phyloP scores from a whole-genome alignment of 2,329 filamentous ascomycete species.

The Penicillium italicum region DNA sequence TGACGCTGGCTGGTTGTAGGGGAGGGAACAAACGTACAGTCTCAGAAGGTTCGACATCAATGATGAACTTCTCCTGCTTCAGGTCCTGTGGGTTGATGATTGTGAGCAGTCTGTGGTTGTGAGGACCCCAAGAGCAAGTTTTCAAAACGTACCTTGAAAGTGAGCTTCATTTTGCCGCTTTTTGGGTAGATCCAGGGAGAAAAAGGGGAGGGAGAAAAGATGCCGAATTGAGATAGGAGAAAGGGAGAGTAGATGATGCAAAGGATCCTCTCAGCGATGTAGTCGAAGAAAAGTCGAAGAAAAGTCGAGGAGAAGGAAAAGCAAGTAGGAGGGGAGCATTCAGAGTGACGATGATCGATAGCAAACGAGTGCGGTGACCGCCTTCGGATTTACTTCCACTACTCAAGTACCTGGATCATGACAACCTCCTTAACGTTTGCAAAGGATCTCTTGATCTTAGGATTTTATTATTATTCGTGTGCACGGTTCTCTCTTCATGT shows the following conservation, averaged over 20 bases:
- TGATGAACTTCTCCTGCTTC: constrained; percentile 96
- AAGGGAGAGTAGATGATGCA: neutral
- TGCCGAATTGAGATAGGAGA: constrained; percentile 6
- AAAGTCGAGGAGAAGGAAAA: constrained; percentile 27
- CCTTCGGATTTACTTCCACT: constrained; percentile 1
- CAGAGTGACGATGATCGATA: constrained; percentile 10
- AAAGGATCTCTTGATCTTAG: neutral
- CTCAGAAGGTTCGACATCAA: constrained; percentile 90
- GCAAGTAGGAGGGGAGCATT: constrained; percentile 15
- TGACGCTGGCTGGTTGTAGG: constrained; percentile 13
- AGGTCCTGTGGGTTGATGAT: constrained; percentile 64
- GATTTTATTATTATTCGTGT: neutral
- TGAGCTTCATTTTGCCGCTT: constrained; percentile 62
- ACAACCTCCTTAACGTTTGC: no score
- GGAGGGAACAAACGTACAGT: constrained; percentile 59
- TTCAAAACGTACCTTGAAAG: constrained; percentile 58
- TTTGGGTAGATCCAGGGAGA: constrained; percentile 31
- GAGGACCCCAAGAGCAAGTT: constrained; percentile 20
- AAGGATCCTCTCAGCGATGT: constrained; percentile 11
- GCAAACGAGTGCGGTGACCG: constrained; percentile 11
- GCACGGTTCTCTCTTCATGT: neutral
- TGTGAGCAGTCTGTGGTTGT: constrained; percentile 18
- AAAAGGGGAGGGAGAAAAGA: constrained; percentile 11
- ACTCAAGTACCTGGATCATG: neutral
- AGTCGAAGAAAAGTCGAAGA: constrained; percentile 15